phyloP scores from a whole-genome alignment of 345 rosid species.

The Eucalyptus paniculata region DNA sequence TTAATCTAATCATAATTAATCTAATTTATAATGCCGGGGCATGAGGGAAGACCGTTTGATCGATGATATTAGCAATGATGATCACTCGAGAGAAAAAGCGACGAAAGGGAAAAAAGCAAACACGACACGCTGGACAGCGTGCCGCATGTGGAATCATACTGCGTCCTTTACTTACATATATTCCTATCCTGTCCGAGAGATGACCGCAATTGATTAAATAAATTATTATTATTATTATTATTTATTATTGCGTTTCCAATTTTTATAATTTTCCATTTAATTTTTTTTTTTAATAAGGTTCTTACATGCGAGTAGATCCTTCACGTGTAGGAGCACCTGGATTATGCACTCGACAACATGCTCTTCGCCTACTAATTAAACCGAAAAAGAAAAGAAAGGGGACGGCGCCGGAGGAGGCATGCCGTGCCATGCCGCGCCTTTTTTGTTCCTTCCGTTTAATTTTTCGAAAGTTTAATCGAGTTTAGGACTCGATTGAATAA shows the following conservation, averaged over 20 bases:
- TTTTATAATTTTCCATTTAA: no score
- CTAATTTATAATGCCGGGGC: background rate
- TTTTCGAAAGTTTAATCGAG: background rate
- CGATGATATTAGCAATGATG: background rate
- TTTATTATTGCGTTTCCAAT: background rate
- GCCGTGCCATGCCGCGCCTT: background rate
- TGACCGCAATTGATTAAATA: background rate
- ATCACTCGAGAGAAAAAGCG: background rate
- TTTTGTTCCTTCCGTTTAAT: background rate
- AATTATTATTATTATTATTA: background rate
- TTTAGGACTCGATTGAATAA: background rate
- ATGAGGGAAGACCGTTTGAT: background rate
- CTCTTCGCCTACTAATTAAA: background rate
- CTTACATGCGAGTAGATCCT: background rate
- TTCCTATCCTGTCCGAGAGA: background rate
- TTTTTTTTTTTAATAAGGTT: background rate
- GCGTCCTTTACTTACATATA: background rate
- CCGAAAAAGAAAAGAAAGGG: background rate
- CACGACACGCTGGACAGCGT: background rate
- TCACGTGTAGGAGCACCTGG: background rate
- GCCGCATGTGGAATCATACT: constrained; percentile 34
- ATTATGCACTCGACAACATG: background rate
- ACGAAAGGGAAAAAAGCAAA: no score
- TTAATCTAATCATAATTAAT: background rate
- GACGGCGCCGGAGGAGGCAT: background rate